Conservation (phyloP, 2,329 filamentous ascomycete genomes). For the Emergomyces africanus region DNA sequence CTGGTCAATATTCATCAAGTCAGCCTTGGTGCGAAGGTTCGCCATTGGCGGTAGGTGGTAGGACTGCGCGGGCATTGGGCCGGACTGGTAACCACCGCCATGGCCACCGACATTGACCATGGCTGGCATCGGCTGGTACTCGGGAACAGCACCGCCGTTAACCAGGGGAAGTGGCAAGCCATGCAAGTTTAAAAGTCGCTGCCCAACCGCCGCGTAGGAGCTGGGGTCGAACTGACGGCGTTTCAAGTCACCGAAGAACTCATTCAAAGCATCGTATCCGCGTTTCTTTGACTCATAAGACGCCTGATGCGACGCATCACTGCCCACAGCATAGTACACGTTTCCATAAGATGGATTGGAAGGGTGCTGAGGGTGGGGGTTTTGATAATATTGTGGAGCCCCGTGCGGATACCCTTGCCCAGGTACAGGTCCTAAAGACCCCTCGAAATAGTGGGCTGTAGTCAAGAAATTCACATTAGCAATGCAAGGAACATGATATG, state of each 20-base stretch:
- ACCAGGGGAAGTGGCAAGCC: constrained; percentile 51
- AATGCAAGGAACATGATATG: background rate
- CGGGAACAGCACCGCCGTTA: constrained; percentile 39
- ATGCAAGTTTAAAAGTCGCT: constrained; percentile 72
- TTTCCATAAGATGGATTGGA: constrained; percentile 50
- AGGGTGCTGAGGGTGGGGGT: constrained; percentile 40
- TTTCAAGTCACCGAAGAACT: constrained; percentile 90
- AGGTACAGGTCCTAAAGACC: constrained; percentile 37
- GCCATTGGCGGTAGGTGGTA: constrained; percentile 82
- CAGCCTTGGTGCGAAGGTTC: constrained; percentile 83
- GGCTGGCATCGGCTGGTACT: constrained; percentile 40
- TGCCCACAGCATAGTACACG: constrained; percentile 67
- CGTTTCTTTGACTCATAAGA: constrained; percentile 66
- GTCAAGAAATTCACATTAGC: constrained; percentile 20
- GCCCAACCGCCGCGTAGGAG: constrained; percentile 84
- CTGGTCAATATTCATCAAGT: constrained; percentile 85
- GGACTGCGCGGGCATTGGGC: constrained; percentile 56
- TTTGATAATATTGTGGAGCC: constrained; percentile 37
- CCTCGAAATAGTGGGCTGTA: constrained; percentile 44
- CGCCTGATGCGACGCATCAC: constrained; percentile 52
- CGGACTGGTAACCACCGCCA: constrained; percentile 39
- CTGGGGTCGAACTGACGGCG: constrained; percentile 77
- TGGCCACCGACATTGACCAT: constrained; percentile 43
- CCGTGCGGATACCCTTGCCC: constrained; percentile 30
- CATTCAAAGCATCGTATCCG: constrained; percentile 75